Evolutionary conservation across 768 basidiomycete species (phyloP).

Genomic region (Auriculariales sp.): DNA sequence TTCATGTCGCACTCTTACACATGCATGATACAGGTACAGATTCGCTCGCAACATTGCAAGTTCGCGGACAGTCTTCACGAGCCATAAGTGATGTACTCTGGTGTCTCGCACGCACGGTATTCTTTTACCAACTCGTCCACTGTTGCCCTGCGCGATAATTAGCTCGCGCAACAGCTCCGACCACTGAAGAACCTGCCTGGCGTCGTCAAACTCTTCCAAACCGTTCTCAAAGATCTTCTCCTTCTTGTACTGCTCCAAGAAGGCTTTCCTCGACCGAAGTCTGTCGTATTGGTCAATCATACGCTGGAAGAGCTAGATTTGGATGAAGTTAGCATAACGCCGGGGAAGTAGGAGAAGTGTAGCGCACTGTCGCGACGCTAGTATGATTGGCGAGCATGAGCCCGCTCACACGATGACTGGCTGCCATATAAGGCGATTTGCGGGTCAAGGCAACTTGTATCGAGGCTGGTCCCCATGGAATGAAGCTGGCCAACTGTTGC

Average conservation of each 20-base stretch:
- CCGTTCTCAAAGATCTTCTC: conserved; percentile 91
- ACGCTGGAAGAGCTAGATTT: conserved; percentile 72
- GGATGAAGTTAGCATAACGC: background rate
- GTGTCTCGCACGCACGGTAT: conserved; percentile 90
- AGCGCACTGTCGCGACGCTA: conserved; percentile 82
- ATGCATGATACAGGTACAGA: background rate
- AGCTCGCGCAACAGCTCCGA: background rate
- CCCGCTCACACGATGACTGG: conserved; percentile 90
- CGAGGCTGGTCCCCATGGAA: conserved; percentile 97
- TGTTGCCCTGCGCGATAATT: conserved; percentile 41
- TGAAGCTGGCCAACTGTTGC: conserved; percentile 91
- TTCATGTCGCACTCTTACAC: background rate
- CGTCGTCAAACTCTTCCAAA: conserved; percentile 92
- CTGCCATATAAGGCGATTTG: conserved; percentile 73
- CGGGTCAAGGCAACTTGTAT: conserved; percentile 94
- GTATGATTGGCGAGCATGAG: conserved; percentile 99
- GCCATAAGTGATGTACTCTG: conserved; percentile 81
- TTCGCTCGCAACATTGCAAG: background rate
- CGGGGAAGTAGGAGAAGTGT: background rate
- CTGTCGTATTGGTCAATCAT: conserved; percentile 93
- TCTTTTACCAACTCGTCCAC: conserved; percentile 83
- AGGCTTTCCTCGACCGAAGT: conserved; percentile 77
- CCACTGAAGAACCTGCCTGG: conserved; percentile 44
- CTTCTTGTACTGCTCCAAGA: conserved; percentile 94
- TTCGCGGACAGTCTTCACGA: background rate